Evolutionary conservation across 257 asterid species (phyloP).

Genomic region (Voacanga thouarsii): DNA sequence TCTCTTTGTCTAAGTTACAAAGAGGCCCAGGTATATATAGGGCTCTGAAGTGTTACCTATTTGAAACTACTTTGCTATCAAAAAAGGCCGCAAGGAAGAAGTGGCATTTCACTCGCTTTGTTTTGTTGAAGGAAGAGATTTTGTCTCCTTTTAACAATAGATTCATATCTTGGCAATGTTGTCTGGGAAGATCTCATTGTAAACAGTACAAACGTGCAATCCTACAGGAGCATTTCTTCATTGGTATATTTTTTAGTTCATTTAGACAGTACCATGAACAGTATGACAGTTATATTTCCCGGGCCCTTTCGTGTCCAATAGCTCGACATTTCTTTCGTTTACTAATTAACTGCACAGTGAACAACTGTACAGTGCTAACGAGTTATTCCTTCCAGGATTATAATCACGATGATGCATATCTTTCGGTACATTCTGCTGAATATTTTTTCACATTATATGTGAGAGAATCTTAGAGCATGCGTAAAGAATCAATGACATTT

Average conservation of each 20-base stretch:
- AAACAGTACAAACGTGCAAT: background rate
- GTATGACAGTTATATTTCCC: too few relatives aligned
- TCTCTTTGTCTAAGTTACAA: background rate
- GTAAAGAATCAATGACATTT: background rate
- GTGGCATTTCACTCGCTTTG: too few relatives aligned
- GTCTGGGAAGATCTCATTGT: background rate
- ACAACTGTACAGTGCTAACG: background rate
- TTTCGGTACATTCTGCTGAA: too few relatives aligned
- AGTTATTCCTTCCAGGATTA: background rate
- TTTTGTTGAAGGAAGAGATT: too few relatives aligned
- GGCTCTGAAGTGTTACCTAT: background rate
- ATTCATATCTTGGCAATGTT: background rate
- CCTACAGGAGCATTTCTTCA: background rate
- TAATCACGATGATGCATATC: background rate
- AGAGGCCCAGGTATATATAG: background rate
- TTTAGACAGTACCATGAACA: too few relatives aligned
- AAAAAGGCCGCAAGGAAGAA: background rate
- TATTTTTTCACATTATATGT: background rate
- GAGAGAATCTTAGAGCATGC: background rate
- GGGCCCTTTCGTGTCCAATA: background rate
- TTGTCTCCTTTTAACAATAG: too few relatives aligned
- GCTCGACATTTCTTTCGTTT: background rate
- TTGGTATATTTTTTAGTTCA: too few relatives aligned
- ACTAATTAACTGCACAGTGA: background rate
- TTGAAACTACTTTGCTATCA: background rate